Evolutionary conservation across 2,329 filamentous ascomycete genomes (phyloP), one percentile per base, ranked within the genome.

Genomic region (Sclerotinia glacialis): DNA sequence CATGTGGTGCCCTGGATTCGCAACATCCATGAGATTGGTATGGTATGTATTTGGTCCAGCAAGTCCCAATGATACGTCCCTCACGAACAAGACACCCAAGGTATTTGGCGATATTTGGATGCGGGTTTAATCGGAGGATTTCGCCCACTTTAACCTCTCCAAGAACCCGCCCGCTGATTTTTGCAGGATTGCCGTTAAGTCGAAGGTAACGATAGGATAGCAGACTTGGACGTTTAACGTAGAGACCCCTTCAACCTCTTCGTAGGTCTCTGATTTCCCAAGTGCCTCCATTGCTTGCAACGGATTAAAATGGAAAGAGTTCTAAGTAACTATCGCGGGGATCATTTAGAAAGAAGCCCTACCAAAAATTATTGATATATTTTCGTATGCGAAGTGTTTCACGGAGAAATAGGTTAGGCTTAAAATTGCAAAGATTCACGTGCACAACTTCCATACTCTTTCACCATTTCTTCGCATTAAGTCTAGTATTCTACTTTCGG

Each of bases 1-100:
- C 47, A 44, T 55, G 70, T 69, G 67, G 31, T 37, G 23, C n/a
- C 54, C 14, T 21, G 37, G 60, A 64, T 76, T 74, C 8, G 74
- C 69, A 18, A 37, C 68, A 54, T 75, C 67, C 26, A 71, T 65
- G 40, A 77, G 63, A 6, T 69, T 76, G 0, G 59, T 59, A 0
- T 21, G 66, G 69, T 76, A 76, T 67, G 69, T 76, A 76, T 67
- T 67, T 69, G 37, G 67, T 71, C 64, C 76, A 77, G 49, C 72
- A 76, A 54, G 74, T 64, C 2, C 72, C 71, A 50, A 72, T 70
- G 31, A 77, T 70, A 64, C 71, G 69, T 47, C 72, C 69, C 21
- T 59, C n/a, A 44, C 28, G 66, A 23, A 71, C 62, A 4, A 65
- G 34, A n/a, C 65, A 74, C 23, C 74, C 72, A 42, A 71, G 71